phyloP scores from a whole-genome alignment of 768 basidiomycete species.

The Fomitopsis serialis region DNA sequence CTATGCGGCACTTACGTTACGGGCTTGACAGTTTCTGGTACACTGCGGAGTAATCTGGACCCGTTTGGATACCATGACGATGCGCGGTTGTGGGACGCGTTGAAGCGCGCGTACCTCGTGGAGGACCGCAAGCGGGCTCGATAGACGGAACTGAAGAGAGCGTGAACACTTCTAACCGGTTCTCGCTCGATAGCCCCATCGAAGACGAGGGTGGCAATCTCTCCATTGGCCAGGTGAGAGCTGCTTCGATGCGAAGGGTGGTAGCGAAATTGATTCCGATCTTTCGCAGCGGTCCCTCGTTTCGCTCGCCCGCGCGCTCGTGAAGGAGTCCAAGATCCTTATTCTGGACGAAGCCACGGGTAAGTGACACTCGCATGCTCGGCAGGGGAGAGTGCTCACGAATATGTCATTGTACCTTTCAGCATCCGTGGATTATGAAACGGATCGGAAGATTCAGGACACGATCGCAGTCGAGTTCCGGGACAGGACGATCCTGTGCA shows the following conservation, averaged over 20 bases:
- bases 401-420: neutral
- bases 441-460: conserved; percentile 86
- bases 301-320: conserved; percentile 83
- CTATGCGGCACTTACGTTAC: neutral
- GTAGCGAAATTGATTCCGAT: neutral
- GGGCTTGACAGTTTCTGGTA: conserved; percentile 58
- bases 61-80: conserved; percentile 83
- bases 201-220: conserved; percentile 87
- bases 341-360: conserved; percentile 90
- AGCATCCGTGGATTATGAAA: conserved; percentile 88
- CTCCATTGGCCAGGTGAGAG: conserved; percentile 60
- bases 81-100: conserved; percentile 79
- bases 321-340: conserved; percentile 79
- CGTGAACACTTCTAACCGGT: conserved; percentile 44
- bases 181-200: conserved; percentile 77
- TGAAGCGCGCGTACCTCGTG: conserved; percentile 79
- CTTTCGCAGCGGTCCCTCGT: conserved; percentile 66
- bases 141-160: conserved; percentile 31
- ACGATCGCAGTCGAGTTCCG: conserved; percentile 83
- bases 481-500: conserved; percentile 82
- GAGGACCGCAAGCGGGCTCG: conserved; percentile 36
- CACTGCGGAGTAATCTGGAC: conserved; percentile 82
- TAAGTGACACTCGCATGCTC: conserved; percentile 14
- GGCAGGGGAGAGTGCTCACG: neutral
- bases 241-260: neutral